Evolutionary conservation across 164 flowering plant genomes (phyloP).

Genomic region (Pachysandra terminalis): DNA sequence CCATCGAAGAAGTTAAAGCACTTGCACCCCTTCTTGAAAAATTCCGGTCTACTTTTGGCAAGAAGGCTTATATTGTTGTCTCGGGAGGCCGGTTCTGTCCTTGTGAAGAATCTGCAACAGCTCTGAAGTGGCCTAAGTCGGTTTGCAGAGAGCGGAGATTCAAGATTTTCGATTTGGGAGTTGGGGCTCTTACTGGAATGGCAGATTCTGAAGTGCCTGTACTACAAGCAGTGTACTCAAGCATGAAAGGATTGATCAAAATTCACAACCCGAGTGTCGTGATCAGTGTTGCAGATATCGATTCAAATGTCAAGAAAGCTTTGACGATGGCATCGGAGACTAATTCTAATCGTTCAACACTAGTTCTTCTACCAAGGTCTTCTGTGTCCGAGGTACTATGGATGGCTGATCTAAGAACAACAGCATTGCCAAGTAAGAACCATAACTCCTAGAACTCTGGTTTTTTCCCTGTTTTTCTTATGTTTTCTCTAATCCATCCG

Average conservation of each 20-base stretch:
- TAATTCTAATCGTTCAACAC: conserved; percentile 37
- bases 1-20: conserved; percentile 64
- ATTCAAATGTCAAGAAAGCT: conserved; percentile 68
- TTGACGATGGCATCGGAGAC: conserved; percentile 74
- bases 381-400: conserved; percentile 83
- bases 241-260: conserved; percentile 84
- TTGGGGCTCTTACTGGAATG: conserved; percentile 48
- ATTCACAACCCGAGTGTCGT: conserved; percentile 90
- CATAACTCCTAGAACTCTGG: neutral
- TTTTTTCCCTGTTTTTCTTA: neutral
- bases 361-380: conserved; percentile 65
- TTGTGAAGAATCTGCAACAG: conserved; percentile 81
- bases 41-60: conserved; percentile 77
- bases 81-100: conserved; percentile 85
- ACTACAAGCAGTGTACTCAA: conserved; percentile 74
- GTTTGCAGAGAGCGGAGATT: conserved; percentile 87
- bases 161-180: conserved; percentile 79
- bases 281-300: conserved; percentile 64
- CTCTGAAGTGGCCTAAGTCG: conserved; percentile 77
- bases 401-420: conserved; percentile 90
- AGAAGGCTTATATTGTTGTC: conserved; percentile 83
- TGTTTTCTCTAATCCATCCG: conserved; percentile 2
- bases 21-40: conserved; percentile 79
- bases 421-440: conserved; percentile 90
- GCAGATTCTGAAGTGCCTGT: conserved; percentile 88